Evolutionary conservation across 1,284 basidiomycete genomes (phyloP), one percentile per base, ranked within the genome.

Genomic region (Boletus semigastroideus): DNA sequence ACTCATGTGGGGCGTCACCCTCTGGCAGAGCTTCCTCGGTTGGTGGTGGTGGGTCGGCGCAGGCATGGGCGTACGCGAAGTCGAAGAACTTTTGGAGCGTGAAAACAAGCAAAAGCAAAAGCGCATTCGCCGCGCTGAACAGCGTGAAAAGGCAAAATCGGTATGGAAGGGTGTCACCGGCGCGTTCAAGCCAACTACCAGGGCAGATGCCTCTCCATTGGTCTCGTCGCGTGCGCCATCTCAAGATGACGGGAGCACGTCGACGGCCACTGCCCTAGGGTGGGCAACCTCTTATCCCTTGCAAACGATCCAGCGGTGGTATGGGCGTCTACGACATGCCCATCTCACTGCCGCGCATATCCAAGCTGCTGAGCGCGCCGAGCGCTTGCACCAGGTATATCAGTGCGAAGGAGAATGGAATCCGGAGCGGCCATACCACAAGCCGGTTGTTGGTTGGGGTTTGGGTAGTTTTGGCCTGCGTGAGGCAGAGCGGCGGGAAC

Each of bases 41-140:
- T 96, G 92, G 90, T 95, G 93, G 93, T 95, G 93, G 93, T 98
- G 94, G 94, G 93, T 95, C 19, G 94, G 94, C 16, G 87, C 91
- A 2, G 93, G 93, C 53, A 79, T 90, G 84, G 75, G 81, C 66
- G 76, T 84, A 16, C 72, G 78, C 16, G 82, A 84, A 59, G 75
- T 82, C 12, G 81, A 84, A 55, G 84, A 88, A 50, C 77, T 84
- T 47, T 64, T 86, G 37, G 59, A 70, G 37, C 74, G 78, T 44
- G 78, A 85, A 61, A 83, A 82, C 58, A 86, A 83, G 63, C 75
- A 79, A 14, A 75, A 80, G 47, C 66, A 69, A 34, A 77, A 79
- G 54, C 75, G 79, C 22, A 67, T 72, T 42, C 69, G 76, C 65
- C 68, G 70, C 59, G 67, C 68, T 74, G 67, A 78, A 57, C 65